phyloP scores from a whole-genome alignment of 1,139 yeast genomes.

The Yamadazyma jaroonii region DNA sequence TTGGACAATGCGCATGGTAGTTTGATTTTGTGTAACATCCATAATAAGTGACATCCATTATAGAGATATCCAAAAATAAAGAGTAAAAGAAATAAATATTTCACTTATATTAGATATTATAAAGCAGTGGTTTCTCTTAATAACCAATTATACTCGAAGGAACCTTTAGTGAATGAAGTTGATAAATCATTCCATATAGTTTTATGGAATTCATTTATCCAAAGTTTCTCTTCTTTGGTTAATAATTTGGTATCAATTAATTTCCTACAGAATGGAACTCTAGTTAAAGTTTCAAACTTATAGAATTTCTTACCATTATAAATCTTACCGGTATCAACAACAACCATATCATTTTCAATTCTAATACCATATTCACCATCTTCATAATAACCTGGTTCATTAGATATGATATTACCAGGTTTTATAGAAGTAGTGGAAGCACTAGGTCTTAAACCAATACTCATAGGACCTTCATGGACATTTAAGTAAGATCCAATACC shows the following conservation, averaged over 20 bases:
- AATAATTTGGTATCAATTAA: slow-evolving; percentile 33
- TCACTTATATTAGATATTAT: neutral
- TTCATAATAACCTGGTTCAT: slow-evolving; percentile 96
- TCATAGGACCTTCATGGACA: slow-evolving; percentile 96
- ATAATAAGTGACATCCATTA: neutral
- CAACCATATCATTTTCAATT: slow-evolving; percentile 80
- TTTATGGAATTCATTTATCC: slow-evolving; percentile 70
- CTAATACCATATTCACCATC: slow-evolving; percentile 93
- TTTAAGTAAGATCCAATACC: slow-evolving; percentile 93
- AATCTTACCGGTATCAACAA: slow-evolving; percentile 45
- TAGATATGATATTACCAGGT: slow-evolving; percentile 79
- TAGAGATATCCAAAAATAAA: neutral
- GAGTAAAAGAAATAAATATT: neutral
- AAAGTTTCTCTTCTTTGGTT: slow-evolving; percentile 56
- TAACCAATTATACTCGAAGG: slow-evolving; percentile 68
- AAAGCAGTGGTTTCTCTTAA: slow-evolving; percentile 55
- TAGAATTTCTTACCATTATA: slow-evolving; percentile 56
- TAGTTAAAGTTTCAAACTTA: slow-evolving; percentile 81
- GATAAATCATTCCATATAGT: slow-evolving; percentile 57
- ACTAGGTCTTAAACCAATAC: slow-evolving; percentile 69
- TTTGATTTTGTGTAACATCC: neutral
- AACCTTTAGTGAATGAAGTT: slow-evolving; percentile 45
- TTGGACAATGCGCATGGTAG: slow-evolving; percentile 4
- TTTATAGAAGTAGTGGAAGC: slow-evolving; percentile 47
- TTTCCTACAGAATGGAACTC: slow-evolving; percentile 67